Evolutionary conservation across 306 rosid species (phyloP).

Genomic region (Lathyrus oleraceus): DNA sequence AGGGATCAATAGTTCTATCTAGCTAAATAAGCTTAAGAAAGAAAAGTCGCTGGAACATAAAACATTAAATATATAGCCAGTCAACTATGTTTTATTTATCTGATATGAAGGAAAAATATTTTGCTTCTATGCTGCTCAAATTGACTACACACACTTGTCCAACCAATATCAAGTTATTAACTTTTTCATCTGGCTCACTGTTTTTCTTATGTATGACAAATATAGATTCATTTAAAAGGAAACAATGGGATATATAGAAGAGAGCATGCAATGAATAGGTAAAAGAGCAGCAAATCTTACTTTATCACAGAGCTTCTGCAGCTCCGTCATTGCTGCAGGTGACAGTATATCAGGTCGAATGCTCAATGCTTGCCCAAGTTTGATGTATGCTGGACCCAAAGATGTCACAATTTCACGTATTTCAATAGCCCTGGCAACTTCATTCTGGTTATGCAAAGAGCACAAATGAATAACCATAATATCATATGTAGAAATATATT

Average conservation of each 20-base stretch:
- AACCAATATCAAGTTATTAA: conserved; percentile 18
- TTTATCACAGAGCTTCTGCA: conserved; percentile 98
- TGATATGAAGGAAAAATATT: conserved; percentile 7
- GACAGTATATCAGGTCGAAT: conserved; percentile 95
- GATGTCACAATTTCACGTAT: conserved; percentile 95
- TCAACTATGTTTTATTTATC: conserved; percentile 16
- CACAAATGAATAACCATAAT: conserved; percentile 25
- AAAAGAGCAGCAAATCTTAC: conserved; percentile 42
- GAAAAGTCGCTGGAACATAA: conserved; percentile 3
- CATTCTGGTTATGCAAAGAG: conserved; percentile 66
- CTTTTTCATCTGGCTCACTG: not conserved
- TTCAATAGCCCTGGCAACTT: conserved; percentile 94
- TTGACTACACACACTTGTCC: conserved; percentile 17
- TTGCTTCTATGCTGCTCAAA: conserved; percentile 12
- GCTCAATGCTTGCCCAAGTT: conserved; percentile 99
- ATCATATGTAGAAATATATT: not conserved
- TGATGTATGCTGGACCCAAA: conserved; percentile 97
- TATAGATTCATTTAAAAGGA: conserved; percentile 18
- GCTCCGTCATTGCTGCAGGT: conserved; percentile 91
- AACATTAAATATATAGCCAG: conserved; percentile 8
- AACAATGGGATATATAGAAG: not conserved
- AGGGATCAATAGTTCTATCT: conserved; percentile 13
- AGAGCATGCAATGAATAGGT: conserved; percentile 1
- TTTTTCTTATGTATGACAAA: conserved; percentile 15
- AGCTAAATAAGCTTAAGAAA: conserved; percentile 7